Evolutionary conservation across 2,329 filamentous ascomycete genomes (phyloP).

Genomic region (Chaetomium strumarium): DNA sequence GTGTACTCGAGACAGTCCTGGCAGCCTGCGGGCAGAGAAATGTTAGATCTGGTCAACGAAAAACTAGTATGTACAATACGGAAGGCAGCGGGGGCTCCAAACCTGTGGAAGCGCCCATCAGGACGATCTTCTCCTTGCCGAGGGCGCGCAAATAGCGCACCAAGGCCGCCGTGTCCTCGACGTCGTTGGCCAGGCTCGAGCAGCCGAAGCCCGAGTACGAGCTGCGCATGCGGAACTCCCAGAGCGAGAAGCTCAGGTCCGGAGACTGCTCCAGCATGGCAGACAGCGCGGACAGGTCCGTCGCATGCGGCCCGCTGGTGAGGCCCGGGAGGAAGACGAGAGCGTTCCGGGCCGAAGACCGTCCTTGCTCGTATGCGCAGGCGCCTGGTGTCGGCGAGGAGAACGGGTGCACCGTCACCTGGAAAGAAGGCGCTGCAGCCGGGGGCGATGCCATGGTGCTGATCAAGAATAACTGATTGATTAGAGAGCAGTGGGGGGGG

Average conservation of each 20-base stretch:
- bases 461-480: background rate
- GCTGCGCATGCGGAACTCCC: constrained; percentile 51
- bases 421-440: background rate
- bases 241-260: constrained; percentile 46
- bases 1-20: constrained; percentile 55
- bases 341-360: constrained; percentile 39
- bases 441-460: background rate
- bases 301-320: constrained; percentile 55
- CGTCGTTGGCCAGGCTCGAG: constrained; percentile 45
- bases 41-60: background rate
- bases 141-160: constrained; percentile 46
- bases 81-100: background rate
- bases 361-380: constrained; percentile 8
- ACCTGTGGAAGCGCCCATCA: constrained; percentile 54
- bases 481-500: background rate
- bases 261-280: constrained; percentile 43
- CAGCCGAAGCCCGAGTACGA: constrained; percentile 50
- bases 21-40: constrained; percentile 28
- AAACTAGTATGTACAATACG: too few relatives aligned
- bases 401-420: constrained; percentile 5
- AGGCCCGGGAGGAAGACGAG: constrained; percentile 66
- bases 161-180: constrained; percentile 47
- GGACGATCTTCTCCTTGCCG: constrained; percentile 42
- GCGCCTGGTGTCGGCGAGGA: background rate
- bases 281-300: background rate